Evolutionary conservation across 768 basidiomycete genomes (phyloP), one percentile per base, ranked within the genome.

Genomic region (Pisolithus orientalis): DNA sequence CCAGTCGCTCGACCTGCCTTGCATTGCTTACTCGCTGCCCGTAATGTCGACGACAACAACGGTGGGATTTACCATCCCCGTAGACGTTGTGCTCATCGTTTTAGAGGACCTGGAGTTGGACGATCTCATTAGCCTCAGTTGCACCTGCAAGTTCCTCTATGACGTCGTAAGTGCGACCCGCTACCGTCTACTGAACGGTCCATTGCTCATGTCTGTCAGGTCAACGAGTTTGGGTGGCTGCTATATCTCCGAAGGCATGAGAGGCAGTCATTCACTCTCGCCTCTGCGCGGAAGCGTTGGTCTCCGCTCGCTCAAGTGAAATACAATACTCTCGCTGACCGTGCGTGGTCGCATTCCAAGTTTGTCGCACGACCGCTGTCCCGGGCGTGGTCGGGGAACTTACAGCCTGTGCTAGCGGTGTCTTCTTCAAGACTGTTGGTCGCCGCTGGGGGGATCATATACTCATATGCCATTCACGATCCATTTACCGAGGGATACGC

Each of bases 311-410:
- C 54, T 1, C 72, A 73, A 53, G 76, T 75, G 1, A 74, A 72
- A 45, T 83, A 85, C 56, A 70, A 85, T 56, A 62, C 65, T n/a
- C 62, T 79, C 7, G 62, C 75, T 5, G 85, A 87, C 61, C 54
- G 59, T 3, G 70, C 77, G 10, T 89, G 87, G 87, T 56, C 67
- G 4, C 63, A 58, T 21, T 62, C 64, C 39, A 60, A 69, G 43
- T 86, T 86, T 53, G 67, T 85, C 21, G 84, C 85, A 4, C 78
- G 84, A 1, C 86, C 85, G 2, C 72, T 89, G 8, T 79, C 82
- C 21, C 70, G 71, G 25, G 74, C 76, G 9, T 89, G 86, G 86
- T 13, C 58, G 5, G 72, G 70, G 24, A 85, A 77, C 58, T 65
- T 76, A 5, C 83, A 79, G 52, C 83, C 87, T 5, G 59, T 73